These are phyloP conservation scores for Metschnikowia reukaufii DNA, from an alignment of 805 yeast species.

Conservation along the genomic window DNA sequence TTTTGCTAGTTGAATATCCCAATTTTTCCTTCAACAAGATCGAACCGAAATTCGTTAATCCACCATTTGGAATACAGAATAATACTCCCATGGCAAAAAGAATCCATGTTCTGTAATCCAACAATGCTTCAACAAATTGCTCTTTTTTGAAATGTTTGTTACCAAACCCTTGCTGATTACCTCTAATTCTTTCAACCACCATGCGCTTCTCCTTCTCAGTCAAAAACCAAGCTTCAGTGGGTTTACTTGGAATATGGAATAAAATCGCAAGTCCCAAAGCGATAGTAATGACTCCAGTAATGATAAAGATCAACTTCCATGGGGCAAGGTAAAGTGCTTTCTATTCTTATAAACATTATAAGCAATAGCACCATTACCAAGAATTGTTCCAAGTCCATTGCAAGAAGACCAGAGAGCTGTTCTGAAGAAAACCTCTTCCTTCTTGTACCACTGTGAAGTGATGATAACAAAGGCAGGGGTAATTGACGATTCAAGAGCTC, in stretches of 20 bases:
- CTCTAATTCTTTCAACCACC: no score
- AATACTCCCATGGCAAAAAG: no score
- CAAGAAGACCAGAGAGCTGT: slow-evolving; percentile 35
- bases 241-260: no score
- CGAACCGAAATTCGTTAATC: no score
- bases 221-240: no score
- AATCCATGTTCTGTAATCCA: no score
- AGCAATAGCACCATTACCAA: slow-evolving; percentile 44
- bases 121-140: no score
- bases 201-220: no score
- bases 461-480: slow-evolving; percentile 29
- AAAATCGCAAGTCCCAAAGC: slow-evolving; percentile 17
- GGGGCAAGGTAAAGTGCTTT: slow-evolving; percentile 41
- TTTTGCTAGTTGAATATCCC: slow-evolving; percentile 33
- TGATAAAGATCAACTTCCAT: slow-evolving; percentile 34
- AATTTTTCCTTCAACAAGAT: slow-evolving; percentile 44
- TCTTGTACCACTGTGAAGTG: slow-evolving; percentile 58
- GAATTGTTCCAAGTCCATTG: slow-evolving; percentile 32
- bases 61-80: no score
- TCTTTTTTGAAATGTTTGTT: no score
- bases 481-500: slow-evolving; percentile 10
- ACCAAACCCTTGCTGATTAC: no score
- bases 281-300: slow-evolving; percentile 32
- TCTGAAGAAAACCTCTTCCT: slow-evolving; percentile 33
- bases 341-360: slow-evolving; percentile 48